Evolutionary conservation across 106 monocot genomes (phyloP), one percentile per base, ranked within the genome.

Genomic region (Hemerocallis citrina): DNA sequence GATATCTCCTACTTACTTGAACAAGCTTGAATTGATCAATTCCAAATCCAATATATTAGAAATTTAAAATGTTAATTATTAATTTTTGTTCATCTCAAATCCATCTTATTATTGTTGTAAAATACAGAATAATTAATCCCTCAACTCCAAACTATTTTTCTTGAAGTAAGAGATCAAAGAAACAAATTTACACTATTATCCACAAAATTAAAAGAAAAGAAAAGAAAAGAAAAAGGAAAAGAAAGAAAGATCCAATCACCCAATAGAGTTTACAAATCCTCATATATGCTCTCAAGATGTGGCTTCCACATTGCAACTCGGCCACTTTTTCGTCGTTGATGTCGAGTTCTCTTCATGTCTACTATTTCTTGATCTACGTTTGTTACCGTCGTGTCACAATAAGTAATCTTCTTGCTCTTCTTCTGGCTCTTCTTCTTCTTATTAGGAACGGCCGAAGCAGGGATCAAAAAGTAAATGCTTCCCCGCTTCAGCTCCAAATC

Each of bases 401-500:
- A n/a, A n/a, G n/a, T n/a, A n/a, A n/a, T 52, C 10, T 52, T 35
- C 6, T 11, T 15, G 1, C 46, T 14, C 24, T 35, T 34, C 20
- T 7, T 28, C 37, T 47, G 62, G 49, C 57, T 22, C 41, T 20
- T 60, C 58, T 28, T 59, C 17, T 55, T 64, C 55, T 56, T 74
- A 35, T 71, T 61, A 16, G 71, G 60, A 5, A 67, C 10, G 1
- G 77, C 65, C 0, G 84, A 59, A 17, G 65, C 37, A 21, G 89
- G 89, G 54, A 89, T 70, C 15, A 89, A 57, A 62, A 82, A 89
- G 63, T 85, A 85, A 37, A 85, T 81, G 24, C 29, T 14, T 5
- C 89, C 89, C 8, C 81, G 74, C 44, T 76, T 59, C 38, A 89
- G 81, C 22, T 81, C 73, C 0, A 76, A 65, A 0, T 79, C 81